phyloP scores from a whole-genome alignment of 2,329 filamentous ascomycete species.

The Tothia fuscella region DNA sequence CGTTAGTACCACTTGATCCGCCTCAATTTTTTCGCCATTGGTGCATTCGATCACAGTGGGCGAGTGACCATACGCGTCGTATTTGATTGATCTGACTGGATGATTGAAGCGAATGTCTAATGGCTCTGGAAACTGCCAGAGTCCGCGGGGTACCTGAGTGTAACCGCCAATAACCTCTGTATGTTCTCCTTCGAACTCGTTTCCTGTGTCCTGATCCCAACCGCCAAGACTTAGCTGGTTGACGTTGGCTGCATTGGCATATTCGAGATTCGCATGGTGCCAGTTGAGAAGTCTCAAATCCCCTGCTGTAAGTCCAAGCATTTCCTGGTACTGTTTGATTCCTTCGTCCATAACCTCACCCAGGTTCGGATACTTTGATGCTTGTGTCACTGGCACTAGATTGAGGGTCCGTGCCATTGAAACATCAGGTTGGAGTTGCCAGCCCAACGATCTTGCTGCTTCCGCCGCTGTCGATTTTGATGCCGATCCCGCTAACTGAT shows the following conservation, averaged over 20 bases:
- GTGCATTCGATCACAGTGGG: constrained; percentile 59
- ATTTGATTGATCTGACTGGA: constrained; percentile 36
- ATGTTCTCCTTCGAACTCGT: constrained; percentile 93
- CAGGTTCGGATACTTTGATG: constrained; percentile 56
- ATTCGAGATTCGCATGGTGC: constrained; percentile 97
- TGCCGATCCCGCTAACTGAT: constrained; percentile 57
- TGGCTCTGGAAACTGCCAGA: constrained; percentile 64
- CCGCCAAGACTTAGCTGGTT: constrained; percentile 75
- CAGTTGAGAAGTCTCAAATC: constrained; percentile 90
- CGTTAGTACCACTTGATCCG: constrained; percentile 86
- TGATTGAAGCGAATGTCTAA: constrained; percentile 67
- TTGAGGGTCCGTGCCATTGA: constrained; percentile 56
- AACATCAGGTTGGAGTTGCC: constrained; percentile 55
- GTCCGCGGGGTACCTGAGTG: constrained; percentile 78
- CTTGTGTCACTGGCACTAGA: constrained; percentile 52
- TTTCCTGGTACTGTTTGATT: constrained; percentile 72
- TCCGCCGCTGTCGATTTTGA: constrained; percentile 61
- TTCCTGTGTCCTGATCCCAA: constrained; percentile 96
- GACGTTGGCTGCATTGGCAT: constrained; percentile 86
- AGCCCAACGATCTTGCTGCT: constrained; percentile 72
- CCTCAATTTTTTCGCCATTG: constrained; percentile 63
- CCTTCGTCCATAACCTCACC: constrained; percentile 87
- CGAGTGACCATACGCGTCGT: constrained; percentile 16
- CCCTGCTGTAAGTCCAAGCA: constrained; percentile 72
- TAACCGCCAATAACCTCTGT: constrained; percentile 91